Conservation (phyloP, 495 filamentous ascomycete species). For the Tuber umbilicatum region DNA sequence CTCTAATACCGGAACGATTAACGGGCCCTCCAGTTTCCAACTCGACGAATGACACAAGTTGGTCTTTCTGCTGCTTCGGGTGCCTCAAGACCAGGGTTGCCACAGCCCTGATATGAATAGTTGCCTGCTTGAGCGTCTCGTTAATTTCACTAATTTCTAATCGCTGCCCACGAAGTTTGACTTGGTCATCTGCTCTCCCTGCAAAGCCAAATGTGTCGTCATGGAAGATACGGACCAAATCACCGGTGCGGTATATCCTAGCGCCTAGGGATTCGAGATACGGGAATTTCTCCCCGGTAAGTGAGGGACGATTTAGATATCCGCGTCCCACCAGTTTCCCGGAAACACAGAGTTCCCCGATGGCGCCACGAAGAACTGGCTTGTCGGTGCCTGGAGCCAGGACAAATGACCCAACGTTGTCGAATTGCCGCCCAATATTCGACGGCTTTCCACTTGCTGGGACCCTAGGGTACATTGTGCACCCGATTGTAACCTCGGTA, state of each 20-base stretch:
- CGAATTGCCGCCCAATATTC: constrained; percentile 79
- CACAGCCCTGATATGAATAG: constrained; percentile 50
- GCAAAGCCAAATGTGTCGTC: constrained; percentile 67
- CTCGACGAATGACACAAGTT: constrained; percentile 65
- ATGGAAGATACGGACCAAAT: constrained; percentile 65
- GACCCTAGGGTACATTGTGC: constrained; percentile 70
- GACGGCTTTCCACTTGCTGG: constrained; percentile 63
- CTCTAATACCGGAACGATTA: constrained; percentile 26
- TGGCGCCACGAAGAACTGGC: constrained; percentile 66
- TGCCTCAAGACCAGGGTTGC: constrained; percentile 61
- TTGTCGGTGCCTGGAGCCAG: constrained; percentile 60
- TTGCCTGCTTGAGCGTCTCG: constrained; percentile 52
- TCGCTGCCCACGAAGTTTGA: constrained; percentile 72
- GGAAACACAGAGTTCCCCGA: constrained; percentile 82
- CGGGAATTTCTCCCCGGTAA: constrained; percentile 60
- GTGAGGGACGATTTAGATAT: constrained; percentile 69
- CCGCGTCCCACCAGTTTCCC: constrained; percentile 81
- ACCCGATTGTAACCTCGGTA: constrained; percentile 84
- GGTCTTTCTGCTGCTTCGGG: constrained; percentile 56
- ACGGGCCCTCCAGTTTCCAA: constrained; percentile 16
- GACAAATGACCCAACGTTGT: constrained; percentile 75
- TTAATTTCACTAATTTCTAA: constrained; percentile 75
- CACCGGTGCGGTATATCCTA: constrained; percentile 69
- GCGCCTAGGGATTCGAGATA: constrained; percentile 48
- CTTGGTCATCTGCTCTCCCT: constrained; percentile 70